These are phyloP conservation scores for Aquilaria agallochum DNA, from an alignment of 441 rosid genomes.

Conservation along the genomic window DNA sequence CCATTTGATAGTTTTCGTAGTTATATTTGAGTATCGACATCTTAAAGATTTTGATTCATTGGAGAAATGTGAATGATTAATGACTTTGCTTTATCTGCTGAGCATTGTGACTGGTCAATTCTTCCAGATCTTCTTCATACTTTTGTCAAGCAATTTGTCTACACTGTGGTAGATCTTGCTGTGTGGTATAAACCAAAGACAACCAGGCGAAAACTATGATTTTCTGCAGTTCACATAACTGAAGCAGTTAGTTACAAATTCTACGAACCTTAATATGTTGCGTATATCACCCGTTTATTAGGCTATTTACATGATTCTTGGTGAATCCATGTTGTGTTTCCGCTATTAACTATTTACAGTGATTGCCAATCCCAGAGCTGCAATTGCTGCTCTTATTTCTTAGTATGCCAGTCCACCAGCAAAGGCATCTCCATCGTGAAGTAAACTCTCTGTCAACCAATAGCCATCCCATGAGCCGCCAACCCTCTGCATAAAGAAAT, in stretches of 20 bases:
- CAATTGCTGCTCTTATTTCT: conserved; percentile 12
- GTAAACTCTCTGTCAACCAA: conserved; percentile 89
- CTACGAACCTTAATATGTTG: too few species aligned
- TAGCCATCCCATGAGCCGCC: conserved; percentile 99
- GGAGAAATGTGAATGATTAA: conserved; percentile 5
- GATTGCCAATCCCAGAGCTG: background rate
- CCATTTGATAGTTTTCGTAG: conserved; percentile 5
- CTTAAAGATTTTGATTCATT: conserved; percentile 16
- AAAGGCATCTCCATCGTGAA: conserved; percentile 81
- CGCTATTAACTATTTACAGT: too few species aligned
- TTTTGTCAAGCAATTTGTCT: too few species aligned
- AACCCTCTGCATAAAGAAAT: conserved; percentile 49
- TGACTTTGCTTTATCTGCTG: background rate
- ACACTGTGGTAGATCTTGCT: too few species aligned
- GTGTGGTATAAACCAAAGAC: too few species aligned
- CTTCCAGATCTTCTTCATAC: too few species aligned
- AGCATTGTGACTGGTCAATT: too few species aligned
- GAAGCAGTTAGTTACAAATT: too few species aligned
- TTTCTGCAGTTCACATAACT: too few species aligned
- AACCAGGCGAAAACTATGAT: too few species aligned
- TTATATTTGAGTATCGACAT: conserved; percentile 17
- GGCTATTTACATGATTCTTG: conserved; percentile 11
- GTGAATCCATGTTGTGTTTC: background rate
- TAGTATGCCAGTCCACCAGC: conserved; percentile 86
- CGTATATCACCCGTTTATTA: background rate